Conservation (phyloP, 2,329 filamentous ascomycete genomes). For the Monilinia fructicola region DNA sequence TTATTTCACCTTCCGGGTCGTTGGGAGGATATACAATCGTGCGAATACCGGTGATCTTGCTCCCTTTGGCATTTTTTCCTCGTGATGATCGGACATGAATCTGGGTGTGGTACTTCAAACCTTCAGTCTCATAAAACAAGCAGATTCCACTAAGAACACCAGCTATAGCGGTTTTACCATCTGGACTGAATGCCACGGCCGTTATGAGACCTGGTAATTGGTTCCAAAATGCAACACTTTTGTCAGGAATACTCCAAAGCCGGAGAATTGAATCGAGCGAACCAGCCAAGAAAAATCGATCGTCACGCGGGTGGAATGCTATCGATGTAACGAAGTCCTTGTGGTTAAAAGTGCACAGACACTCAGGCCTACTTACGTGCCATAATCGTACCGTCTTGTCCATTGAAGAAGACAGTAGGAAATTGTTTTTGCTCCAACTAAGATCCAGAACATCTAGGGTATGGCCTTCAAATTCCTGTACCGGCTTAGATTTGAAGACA, state of each 20-base stretch:
- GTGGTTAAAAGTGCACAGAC: constrained; percentile 90
- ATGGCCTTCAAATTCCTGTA: constrained; percentile 80
- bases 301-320: constrained; percentile 89
- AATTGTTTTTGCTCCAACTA: constrained; percentile 99
- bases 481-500: constrained; percentile 78
- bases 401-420: constrained; percentile 93
- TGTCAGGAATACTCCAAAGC: constrained; percentile 96
- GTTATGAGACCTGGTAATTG: constrained; percentile 86
- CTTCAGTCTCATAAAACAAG: constrained; percentile 90
- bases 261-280: constrained; percentile 85
- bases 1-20: constrained; percentile 61
- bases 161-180: constrained; percentile 85
- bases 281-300: constrained; percentile 94
- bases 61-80: constrained; percentile 91
- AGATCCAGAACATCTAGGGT: constrained; percentile 83
- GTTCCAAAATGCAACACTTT: constrained; percentile 79
- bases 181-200: constrained; percentile 88
- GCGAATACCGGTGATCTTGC: constrained; percentile 94
- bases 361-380: constrained; percentile 84
- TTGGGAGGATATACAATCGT: constrained; percentile 62
- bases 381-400: constrained; percentile 95
- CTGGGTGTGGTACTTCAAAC: constrained; percentile 77
- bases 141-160: constrained; percentile 84
- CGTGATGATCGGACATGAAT: constrained; percentile 91
- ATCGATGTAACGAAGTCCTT: constrained; percentile 94